Conservation (phyloP, 805 yeast species). For the Debaryomyces prosopidis region DNA sequence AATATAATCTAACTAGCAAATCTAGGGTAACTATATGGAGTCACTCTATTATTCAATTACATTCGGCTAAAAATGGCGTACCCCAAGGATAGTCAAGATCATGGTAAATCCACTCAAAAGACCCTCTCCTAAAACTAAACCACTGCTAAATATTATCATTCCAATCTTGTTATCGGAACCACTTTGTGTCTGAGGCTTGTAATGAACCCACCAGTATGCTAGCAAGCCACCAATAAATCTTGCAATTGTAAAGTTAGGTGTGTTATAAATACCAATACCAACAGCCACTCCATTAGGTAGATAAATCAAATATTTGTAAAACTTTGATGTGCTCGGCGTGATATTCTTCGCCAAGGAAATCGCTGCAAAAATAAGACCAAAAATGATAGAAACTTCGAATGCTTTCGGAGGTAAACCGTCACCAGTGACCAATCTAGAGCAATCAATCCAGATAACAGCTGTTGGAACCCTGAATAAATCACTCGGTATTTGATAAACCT, state of each 20-base stretch:
- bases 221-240: conserved; percentile 85
- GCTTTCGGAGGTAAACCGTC: conserved; percentile 85
- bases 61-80: conserved; percentile 18
- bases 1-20: too few species aligned
- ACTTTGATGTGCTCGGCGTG: conserved; percentile 42
- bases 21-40: too few species aligned
- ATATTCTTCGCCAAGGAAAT: conserved; percentile 66
- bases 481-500: conserved; percentile 84
- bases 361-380: conserved; percentile 69
- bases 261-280: conserved; percentile 93
- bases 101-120: conserved; percentile 79
- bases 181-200: conserved; percentile 28
- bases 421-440: conserved; percentile 90
- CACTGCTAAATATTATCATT: conserved; percentile 87
- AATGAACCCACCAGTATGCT: conserved; percentile 55
- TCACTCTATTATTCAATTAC: too few species aligned
- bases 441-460: conserved; percentile 94
- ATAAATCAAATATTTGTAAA: conserved; percentile 48
- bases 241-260: conserved; percentile 92
- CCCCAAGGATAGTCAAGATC: conserved; percentile 67
- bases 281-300: conserved; percentile 96
- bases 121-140: conserved; percentile 93
- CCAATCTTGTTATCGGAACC: conserved; percentile 51
- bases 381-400: conserved; percentile 52
- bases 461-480: conserved; percentile 85